These are phyloP conservation scores for Waitea zeae DNA, from an alignment of 1,284 basidiomycete genomes.

Conservation along the genomic window DNA sequence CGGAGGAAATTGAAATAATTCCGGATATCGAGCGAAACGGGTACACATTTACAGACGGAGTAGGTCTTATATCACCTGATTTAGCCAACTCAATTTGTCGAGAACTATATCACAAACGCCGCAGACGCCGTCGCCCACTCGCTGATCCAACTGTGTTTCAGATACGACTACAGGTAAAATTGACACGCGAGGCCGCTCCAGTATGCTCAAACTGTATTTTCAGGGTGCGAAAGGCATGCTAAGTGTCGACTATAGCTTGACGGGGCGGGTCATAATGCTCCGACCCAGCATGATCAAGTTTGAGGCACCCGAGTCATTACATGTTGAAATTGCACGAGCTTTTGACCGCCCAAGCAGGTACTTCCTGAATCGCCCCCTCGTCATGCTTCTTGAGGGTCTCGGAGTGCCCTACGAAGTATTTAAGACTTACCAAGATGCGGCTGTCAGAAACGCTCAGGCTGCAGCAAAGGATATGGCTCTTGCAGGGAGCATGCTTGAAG, in stretches of 20 bases:
- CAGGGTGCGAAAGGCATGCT: slow-evolving; percentile 48
- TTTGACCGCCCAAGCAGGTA: slow-evolving; percentile 41
- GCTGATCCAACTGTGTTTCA: slow-evolving; percentile 17
- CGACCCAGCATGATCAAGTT: slow-evolving; percentile 51
- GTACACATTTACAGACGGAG: slow-evolving; percentile 7
- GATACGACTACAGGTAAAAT: slow-evolving; percentile 8
- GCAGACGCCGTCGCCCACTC: no score
- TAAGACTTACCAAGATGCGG: slow-evolving; percentile 31
- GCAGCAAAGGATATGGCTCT: slow-evolving; percentile 23
- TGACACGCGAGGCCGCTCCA: slow-evolving; percentile 33
- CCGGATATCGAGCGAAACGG: slow-evolving; percentile 23
- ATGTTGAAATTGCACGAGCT: slow-evolving; percentile 45
- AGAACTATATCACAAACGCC: slow-evolving; percentile 21
- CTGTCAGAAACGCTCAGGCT: slow-evolving; percentile 26
- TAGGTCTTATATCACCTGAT: slow-evolving; percentile 44
- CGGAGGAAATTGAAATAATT: slow-evolving; percentile 28
- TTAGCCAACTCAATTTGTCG: slow-evolving; percentile 39
- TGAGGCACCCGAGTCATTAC: slow-evolving; percentile 22
- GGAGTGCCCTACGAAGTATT: slow-evolving; percentile 38
- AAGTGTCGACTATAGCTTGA: slow-evolving; percentile 30
- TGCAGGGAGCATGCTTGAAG: slow-evolving; percentile 28
- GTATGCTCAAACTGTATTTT: slow-evolving; percentile 40
- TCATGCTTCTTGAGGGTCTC: slow-evolving; percentile 44
- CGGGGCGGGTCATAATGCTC: slow-evolving; percentile 26
- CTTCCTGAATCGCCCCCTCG: slow-evolving; percentile 50